A percentile compares a stretch with the other conserved stretches of the same genome.
phyloP scores from a whole-genome alignment of 164 flowering plant species.

The Dillenia suffruticosa region DNA sequence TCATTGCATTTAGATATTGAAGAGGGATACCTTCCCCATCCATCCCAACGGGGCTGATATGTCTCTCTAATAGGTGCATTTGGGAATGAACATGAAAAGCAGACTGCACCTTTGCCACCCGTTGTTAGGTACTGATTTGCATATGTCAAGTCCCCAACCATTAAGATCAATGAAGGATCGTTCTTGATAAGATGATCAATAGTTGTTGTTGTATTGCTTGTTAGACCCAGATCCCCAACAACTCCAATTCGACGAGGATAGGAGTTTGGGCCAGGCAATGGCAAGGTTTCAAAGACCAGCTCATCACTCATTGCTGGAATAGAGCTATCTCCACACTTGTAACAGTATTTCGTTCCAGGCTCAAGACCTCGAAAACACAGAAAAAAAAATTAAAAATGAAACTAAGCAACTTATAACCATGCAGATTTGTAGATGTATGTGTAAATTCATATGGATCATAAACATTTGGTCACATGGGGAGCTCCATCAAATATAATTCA shows the following conservation, averaged over 20 bases:
- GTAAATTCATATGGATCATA: too few relatives aligned
- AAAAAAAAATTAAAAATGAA: not conserved
- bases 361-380: slow-evolving; percentile 54
- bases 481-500: too few relatives aligned
- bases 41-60: slow-evolving; percentile 97
- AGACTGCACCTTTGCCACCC: slow-evolving; percentile 69
- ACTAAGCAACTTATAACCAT: too few relatives aligned
- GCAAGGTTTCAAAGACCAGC: slow-evolving; percentile 50
- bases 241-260: slow-evolving; percentile 73
- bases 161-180: slow-evolving; percentile 69
- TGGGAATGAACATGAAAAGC: slow-evolving; percentile 79
- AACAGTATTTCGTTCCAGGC: slow-evolving; percentile 62
- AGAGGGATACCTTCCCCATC: slow-evolving; percentile 79
- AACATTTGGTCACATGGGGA: too few relatives aligned
- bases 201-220: slow-evolving; percentile 75
- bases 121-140: slow-evolving; percentile 86
- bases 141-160: slow-evolving; percentile 84
- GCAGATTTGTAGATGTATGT: too few relatives aligned
- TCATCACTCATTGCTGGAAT: slow-evolving; percentile 73
- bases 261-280: slow-evolving; percentile 35
- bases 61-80: slow-evolving; percentile 87
- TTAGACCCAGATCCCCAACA: slow-evolving; percentile 85
- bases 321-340: slow-evolving; percentile 88
- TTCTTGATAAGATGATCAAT: slow-evolving; percentile 64
- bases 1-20: not conserved